Evolutionary conservation across 371 early-diverging fungal genomes (phyloP).

Genomic region (Rhizopus sp.): DNA sequence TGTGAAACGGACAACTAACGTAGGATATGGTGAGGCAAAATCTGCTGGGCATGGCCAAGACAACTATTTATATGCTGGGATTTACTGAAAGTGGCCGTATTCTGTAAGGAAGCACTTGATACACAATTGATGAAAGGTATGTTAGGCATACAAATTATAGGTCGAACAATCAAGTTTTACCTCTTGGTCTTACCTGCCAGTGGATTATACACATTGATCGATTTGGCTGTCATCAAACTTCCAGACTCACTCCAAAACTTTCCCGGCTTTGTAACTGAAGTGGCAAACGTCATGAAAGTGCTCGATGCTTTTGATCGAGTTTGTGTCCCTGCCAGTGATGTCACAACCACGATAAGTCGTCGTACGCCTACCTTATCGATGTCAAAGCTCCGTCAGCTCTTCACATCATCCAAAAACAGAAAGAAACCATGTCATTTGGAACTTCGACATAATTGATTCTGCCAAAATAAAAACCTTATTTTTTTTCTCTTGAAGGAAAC

Average conservation of each 20-base stretch:
- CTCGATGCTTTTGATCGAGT: slow-evolving; percentile 15
- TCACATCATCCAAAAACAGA: slow-evolving; percentile 16
- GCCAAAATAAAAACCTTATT: too few relatives aligned
- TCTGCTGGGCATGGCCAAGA: slow-evolving; percentile 11
- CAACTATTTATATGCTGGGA: slow-evolving; percentile 14
- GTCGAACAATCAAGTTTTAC: slow-evolving; percentile 8
- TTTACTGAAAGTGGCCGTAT: slow-evolving; percentile 15
- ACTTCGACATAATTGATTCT: not conserved
- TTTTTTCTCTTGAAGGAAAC: too few relatives aligned
- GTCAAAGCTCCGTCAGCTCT: slow-evolving; percentile 13
- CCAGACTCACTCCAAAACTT: slow-evolving; percentile 17
- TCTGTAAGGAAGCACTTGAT: slow-evolving; percentile 19
- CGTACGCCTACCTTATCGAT: slow-evolving; percentile 11
- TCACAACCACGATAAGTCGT: slow-evolving; percentile 10
- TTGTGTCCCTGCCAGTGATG: slow-evolving; percentile 4
- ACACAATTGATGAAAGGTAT: slow-evolving; percentile 6
- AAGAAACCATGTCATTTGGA: slow-evolving; percentile 2
- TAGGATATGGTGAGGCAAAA: slow-evolving; percentile 15
- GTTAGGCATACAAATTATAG: slow-evolving; percentile 15
- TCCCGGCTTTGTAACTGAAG: slow-evolving; percentile 10
- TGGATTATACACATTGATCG: slow-evolving; percentile 13
- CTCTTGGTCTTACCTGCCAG: slow-evolving; percentile 10
- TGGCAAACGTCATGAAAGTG: slow-evolving; percentile 11
- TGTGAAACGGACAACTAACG: slow-evolving; percentile 11
- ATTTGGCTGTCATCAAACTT: slow-evolving; percentile 18